Evolutionary conservation across 805 yeast species (phyloP), one percentile per base, ranked within the genome.

Genomic region (Saccharomycopsis malanga): DNA sequence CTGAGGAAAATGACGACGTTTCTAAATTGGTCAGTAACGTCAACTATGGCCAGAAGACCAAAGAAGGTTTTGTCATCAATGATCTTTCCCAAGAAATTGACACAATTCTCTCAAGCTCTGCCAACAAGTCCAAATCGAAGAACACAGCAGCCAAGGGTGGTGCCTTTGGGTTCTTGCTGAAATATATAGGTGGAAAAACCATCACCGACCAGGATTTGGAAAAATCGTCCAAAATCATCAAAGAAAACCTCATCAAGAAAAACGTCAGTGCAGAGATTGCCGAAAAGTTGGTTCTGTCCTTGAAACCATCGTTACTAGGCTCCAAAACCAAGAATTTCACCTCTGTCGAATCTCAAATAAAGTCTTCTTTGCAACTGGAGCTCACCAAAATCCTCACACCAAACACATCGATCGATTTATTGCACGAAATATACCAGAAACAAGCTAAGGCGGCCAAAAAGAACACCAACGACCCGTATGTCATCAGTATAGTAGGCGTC

Each of bases 401-500:
- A 14, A 86, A 88, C 52, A 86, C 93, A 2, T 87, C 96, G 1
- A 79, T 89, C 1, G 95, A 93, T 60, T 66, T 91, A 50, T 71
- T 91, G 30, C 84, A 86, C 55, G 95, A 87, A 57, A 85, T 93
- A 45, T 81, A 83, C 57, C 66, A 65, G 34, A 64, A 63, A 45
- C 57, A 44, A 42, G 48, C 37, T n/a, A 59, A 56, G 15, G 53
- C 38, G 27, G 56, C 55, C 22, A 18, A 52, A 21, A 55, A 60
- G 10, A 60, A 58, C 17, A 61, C 63, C 7, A 60, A 62, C 4
- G 62, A 76, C 6, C 97, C 98, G 2, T 91, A 87, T 56, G 96
- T 91, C n/a, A 87, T 91, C 48, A 88, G 97, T 0, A 91, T 91
- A 20, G 98, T 91, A 22, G 98, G 98, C 36, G 98, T 91, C 18